Evolutionary conservation across 306 rosid genomes (phyloP), one percentile per base, ranked within the genome.

Genomic region (Dalbergia oliveri): DNA sequence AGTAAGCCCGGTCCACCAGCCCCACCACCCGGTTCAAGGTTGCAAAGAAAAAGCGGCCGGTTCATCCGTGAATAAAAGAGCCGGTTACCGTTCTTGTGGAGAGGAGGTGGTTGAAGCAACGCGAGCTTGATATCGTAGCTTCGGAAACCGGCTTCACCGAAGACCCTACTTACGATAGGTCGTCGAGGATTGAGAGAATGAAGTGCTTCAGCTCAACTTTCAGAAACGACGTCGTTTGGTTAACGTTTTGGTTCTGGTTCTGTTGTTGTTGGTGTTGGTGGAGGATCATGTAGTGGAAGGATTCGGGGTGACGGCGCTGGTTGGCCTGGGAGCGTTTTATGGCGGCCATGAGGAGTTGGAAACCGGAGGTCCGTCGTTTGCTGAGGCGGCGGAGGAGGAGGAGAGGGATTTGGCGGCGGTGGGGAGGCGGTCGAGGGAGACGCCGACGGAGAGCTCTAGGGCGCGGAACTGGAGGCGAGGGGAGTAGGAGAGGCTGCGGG

Each of bases 311-410:
- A 8, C 99, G 87, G 26, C 97, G 84, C 86, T 95, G 99, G 82
- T 93, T 95, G 1, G 99, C 99, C 56, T 95, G 99, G 0, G 99
- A 91, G 3, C 99, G 83, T 43, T 89, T 93, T n/a, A 95, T 91
- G 18, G 97, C 99, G 3, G 99, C 99, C 98, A 95, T 95, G 47
- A 95, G 93, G 99, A 93, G 75, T 95, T 93, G 11, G 99, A 88
- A 0, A 93, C 91, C 19, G 98, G 98, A 4, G 98, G 99, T 49
- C 93, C 98, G 3, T 85, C 93, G 1, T 59, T 79, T 10, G 6
- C 31, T 1, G 31, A 1, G 31, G 31, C 5, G 39, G 31, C 34
- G 51, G 1, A 19, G 18, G 9, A 5, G 15, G 14, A 4, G 10
- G 54, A 3, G 58, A 60, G 5, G 3, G 83, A 4, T 45, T 85